phyloP scores from a whole-genome alignment of 768 basidiomycete genomes.

The Naganishia kalamii region DNA sequence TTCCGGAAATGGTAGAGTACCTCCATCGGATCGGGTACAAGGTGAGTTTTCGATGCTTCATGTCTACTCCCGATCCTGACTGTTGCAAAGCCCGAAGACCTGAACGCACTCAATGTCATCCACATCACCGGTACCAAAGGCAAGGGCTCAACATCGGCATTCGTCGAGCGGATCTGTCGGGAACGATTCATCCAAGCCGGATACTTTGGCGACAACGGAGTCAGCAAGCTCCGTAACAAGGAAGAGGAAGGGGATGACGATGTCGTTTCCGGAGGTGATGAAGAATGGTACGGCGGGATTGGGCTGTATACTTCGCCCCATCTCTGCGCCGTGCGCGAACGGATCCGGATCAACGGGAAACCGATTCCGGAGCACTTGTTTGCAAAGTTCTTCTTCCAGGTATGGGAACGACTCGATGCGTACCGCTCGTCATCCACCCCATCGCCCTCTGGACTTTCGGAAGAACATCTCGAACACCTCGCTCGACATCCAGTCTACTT shows the following conservation, averaged over 20 bases:
- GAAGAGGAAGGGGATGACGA: constrained; percentile 11
- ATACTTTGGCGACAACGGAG: constrained; percentile 2
- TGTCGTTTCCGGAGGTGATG: constrained; percentile 7
- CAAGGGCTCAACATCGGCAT: constrained; percentile 94
- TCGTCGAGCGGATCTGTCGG: constrained; percentile 79
- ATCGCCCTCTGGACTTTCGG: constrained; percentile 7
- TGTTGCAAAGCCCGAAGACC: constrained; percentile 61
- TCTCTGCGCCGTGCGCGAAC: constrained; percentile 87
- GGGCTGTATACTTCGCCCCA: constrained; percentile 89
- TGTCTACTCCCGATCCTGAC: background rate
- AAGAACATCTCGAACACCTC: constrained; percentile 47
- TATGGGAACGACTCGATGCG: constrained; percentile 64
- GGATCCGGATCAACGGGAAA: constrained; percentile 84
- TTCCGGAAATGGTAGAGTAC: constrained; percentile 87
- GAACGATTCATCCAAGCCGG: constrained; percentile 51
- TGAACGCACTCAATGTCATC: constrained; percentile 83
- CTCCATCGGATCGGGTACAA: constrained; percentile 75
- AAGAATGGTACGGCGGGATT: constrained; percentile 20
- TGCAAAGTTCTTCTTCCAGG: constrained; percentile 86
- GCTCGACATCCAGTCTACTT: constrained; percentile 79
- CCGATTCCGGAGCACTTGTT: constrained; percentile 85
- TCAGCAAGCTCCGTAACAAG: constrained; percentile 9
- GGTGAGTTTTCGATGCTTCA: constrained; percentile 52
- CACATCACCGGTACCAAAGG: constrained; percentile 98
- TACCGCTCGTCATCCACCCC: background rate